Conservation (phyloP, 139 green algal species). For the Trebouxia sp. region DNA sequence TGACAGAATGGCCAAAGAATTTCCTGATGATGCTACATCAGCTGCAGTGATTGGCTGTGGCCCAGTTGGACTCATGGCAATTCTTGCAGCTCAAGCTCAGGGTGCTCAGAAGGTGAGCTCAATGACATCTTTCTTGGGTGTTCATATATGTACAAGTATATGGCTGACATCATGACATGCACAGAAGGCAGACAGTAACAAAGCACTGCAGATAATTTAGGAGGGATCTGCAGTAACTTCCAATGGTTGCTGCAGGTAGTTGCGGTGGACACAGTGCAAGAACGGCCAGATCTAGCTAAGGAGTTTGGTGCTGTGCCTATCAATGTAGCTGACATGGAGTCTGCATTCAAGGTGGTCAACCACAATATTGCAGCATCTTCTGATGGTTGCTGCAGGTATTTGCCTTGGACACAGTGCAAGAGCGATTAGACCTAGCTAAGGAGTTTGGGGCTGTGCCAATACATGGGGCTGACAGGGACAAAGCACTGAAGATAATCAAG, state of each 20-base stretch:
- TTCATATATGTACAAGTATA: neutral
- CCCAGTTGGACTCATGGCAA: conserved; percentile 68
- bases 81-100: conserved; percentile 48
- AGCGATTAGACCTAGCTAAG: conserved; percentile 55
- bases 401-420: conserved; percentile 62
- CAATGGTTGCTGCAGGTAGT: conserved; percentile 38
- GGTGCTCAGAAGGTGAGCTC: conserved; percentile 42
- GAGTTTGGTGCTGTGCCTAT: conserved; percentile 50
- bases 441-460: conserved; percentile 50
- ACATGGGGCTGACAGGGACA: conserved; percentile 21
- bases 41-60: conserved; percentile 73
- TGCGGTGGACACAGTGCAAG: conserved; percentile 62
- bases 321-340: conserved; percentile 20
- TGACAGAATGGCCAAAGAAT: conserved; percentile 15
- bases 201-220: no score
- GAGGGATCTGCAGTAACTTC: no score
- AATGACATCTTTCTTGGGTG: neutral
- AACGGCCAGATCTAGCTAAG: conserved; percentile 54
- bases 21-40: conserved; percentile 30
- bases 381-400: conserved; percentile 39
- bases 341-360: conserved; percentile 28
- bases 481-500: conserved; percentile 28
- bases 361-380: no score
- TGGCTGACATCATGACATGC: neutral
- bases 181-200: no score